Conservation (phyloP, 345 rosid genomes). For the Populus ilicifolia region DNA sequence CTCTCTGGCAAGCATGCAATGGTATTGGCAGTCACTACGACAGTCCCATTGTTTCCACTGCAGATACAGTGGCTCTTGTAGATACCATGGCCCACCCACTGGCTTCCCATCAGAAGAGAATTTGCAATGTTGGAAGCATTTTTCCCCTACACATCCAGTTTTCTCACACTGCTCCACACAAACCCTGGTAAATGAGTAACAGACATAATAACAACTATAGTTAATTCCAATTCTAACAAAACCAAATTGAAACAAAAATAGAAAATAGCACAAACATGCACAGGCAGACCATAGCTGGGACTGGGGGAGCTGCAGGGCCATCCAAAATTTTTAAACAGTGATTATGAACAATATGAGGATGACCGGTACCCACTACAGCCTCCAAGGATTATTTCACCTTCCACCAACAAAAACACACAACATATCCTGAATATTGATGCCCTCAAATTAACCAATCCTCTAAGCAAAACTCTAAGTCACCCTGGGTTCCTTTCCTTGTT, state of each 20-base stretch:
- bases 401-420: neutral
- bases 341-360: neutral
- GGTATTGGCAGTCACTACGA: slow-evolving; percentile 57
- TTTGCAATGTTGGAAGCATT: slow-evolving; percentile 83
- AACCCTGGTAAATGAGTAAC: slow-evolving; percentile 38
- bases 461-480: neutral
- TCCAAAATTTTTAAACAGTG: neutral
- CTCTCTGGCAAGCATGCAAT: slow-evolving; percentile 84
- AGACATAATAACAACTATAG: neutral
- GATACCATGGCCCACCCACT: slow-evolving; percentile 73
- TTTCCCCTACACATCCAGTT: slow-evolving; percentile 74
- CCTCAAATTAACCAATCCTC: neutral
- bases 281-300: neutral
- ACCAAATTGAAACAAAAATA: neutral
- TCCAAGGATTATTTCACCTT: neutral
- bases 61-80: slow-evolving; percentile 82
- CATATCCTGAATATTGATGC: neutral
- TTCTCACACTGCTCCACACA: slow-evolving; percentile 71
- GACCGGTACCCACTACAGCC: neutral
- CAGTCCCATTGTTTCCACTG: slow-evolving; percentile 96
- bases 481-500: neutral
- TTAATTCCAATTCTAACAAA: neutral
- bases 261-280: neutral
- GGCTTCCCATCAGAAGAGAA: slow-evolving; percentile 84
- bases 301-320: neutral